Conservation (phyloP, 192 early-diverging fungal species). For the Gaertneriomyces semiglobifer region DNA sequence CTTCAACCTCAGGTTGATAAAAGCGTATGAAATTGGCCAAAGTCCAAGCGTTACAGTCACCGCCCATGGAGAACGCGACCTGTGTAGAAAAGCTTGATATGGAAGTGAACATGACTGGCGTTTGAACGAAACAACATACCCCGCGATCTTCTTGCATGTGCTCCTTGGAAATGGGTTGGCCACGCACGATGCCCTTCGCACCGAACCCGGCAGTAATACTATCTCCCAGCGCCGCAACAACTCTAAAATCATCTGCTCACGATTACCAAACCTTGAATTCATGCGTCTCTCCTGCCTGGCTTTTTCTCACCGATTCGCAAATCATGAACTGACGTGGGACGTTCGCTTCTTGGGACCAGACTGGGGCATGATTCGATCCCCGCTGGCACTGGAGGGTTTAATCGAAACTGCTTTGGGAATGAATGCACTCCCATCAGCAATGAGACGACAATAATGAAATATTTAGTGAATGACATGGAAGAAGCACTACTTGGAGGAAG, state of each 20-base stretch:
- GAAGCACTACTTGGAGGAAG: too few relatives aligned
- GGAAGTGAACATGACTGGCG: not conserved
- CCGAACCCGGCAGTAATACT: constrained; percentile 56
- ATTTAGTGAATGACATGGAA: too few relatives aligned
- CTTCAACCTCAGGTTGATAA: constrained; percentile 38
- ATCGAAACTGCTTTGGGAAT: too few relatives aligned
- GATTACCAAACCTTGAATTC: too few relatives aligned
- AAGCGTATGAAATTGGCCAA: constrained; percentile 45
- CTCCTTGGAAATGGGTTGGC: constrained; percentile 23
- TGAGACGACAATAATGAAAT: too few relatives aligned
- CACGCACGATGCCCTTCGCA: constrained; percentile 35
- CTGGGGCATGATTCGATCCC: too few relatives aligned
- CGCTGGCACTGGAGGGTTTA: too few relatives aligned
- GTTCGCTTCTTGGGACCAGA: too few relatives aligned
- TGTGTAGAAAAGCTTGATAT: not conserved
- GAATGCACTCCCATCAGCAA: too few relatives aligned
- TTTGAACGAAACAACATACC: not conserved
- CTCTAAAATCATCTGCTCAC: constrained; percentile 49
- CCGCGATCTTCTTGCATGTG: constrained; percentile 49
- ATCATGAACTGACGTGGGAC: too few relatives aligned
- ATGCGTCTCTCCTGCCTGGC: too few relatives aligned
- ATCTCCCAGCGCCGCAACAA: constrained; percentile 56
- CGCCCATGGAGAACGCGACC: constrained; percentile 47
- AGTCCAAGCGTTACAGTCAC: constrained; percentile 41
- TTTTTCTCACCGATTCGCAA: too few relatives aligned